These are phyloP conservation scores for Carex pumila DNA, from an alignment of 176 grass and related monocot genomes.

Conservation along the genomic window DNA sequence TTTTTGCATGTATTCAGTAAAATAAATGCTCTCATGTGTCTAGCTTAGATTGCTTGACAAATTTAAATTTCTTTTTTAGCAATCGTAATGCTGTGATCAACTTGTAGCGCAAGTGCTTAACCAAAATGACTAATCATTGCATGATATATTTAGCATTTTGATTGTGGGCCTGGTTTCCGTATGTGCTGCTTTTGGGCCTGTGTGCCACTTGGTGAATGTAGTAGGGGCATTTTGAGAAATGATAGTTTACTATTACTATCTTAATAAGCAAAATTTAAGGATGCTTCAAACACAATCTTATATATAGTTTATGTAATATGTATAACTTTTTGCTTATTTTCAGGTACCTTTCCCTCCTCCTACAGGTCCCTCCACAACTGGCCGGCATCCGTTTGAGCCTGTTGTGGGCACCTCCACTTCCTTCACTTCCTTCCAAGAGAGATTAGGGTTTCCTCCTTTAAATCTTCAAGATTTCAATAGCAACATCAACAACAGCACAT, in stretches of 20 bases:
- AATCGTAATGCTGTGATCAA: not conserved
- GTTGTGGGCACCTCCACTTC: slow-evolving; percentile 48
- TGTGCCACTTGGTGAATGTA: not conserved
- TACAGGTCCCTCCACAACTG: slow-evolving; percentile 63
- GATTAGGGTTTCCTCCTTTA: slow-evolving; percentile 73
- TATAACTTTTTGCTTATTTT: slow-evolving; percentile 24
- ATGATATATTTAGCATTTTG: not conserved
- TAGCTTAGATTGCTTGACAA: not conserved
- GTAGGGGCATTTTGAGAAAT: not conserved
- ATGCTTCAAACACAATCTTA: slow-evolving; percentile 7
- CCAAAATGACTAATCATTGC: not conserved
- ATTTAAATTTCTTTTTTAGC: not conserved
- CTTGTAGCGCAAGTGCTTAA: not conserved
- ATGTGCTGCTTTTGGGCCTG: not conserved
- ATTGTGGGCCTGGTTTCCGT: not conserved
- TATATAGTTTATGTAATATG: not conserved
- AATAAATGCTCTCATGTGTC: not conserved
- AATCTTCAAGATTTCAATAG: slow-evolving; percentile 38
- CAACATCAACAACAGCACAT: slow-evolving; percentile 23
- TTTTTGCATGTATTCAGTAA: not conserved
- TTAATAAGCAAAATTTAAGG: not conserved
- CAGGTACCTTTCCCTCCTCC: slow-evolving; percentile 27
- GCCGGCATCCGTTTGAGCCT: slow-evolving; percentile 36
- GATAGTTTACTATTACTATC: not conserved
- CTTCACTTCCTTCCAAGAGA: slow-evolving; percentile 75